Conservation (phyloP, 306 rosid genomes). For the Quercus mongolica region DNA sequence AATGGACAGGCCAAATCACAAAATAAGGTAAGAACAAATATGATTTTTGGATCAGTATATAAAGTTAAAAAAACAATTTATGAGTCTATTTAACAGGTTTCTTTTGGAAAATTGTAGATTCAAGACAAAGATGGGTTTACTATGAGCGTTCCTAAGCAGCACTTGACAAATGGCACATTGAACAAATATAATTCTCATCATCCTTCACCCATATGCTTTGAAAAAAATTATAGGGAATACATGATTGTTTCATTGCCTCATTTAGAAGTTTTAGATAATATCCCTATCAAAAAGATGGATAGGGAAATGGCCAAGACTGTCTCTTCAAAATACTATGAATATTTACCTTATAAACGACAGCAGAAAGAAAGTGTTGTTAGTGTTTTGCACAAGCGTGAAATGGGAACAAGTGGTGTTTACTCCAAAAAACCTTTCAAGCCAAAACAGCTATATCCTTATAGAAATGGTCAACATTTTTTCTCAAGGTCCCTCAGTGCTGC, state of each 20-base stretch:
- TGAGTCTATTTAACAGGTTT: slow-evolving; percentile 27
- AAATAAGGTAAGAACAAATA: slow-evolving; percentile 42
- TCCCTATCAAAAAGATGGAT: slow-evolving; percentile 56
- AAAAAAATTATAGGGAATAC: slow-evolving; percentile 75
- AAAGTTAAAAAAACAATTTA: too few relatives aligned
- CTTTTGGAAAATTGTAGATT: slow-evolving; percentile 32
- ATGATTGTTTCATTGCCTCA: slow-evolving; percentile 69
- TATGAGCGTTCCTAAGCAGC: slow-evolving; percentile 22
- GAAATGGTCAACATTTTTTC: slow-evolving; percentile 46
- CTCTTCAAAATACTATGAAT: slow-evolving; percentile 55
- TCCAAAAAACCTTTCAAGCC: slow-evolving; percentile 30
- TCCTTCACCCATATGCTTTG: slow-evolving; percentile 78
- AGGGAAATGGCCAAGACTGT: slow-evolving; percentile 52
- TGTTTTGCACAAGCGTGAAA: slow-evolving; percentile 66
- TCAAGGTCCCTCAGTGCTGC: slow-evolving; percentile 74
- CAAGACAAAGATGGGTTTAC: slow-evolving; percentile 39
- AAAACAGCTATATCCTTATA: slow-evolving; percentile 33
- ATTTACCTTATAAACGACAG: slow-evolving; percentile 60
- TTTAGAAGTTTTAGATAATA: slow-evolving; percentile 58
- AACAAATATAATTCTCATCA: slow-evolving; percentile 49
- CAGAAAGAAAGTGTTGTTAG: slow-evolving; percentile 57
- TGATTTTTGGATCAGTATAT: background rate
- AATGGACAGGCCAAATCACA: slow-evolving; percentile 34
- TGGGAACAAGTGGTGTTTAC: slow-evolving; percentile 36
- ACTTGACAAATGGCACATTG: slow-evolving; percentile 43